A percentile compares a stretch with the other conserved stretches of the same genome.
Evolutionary conservation across 1,284 basidiomycete species (phyloP).

Genomic region (Trichosporon sp.): DNA sequence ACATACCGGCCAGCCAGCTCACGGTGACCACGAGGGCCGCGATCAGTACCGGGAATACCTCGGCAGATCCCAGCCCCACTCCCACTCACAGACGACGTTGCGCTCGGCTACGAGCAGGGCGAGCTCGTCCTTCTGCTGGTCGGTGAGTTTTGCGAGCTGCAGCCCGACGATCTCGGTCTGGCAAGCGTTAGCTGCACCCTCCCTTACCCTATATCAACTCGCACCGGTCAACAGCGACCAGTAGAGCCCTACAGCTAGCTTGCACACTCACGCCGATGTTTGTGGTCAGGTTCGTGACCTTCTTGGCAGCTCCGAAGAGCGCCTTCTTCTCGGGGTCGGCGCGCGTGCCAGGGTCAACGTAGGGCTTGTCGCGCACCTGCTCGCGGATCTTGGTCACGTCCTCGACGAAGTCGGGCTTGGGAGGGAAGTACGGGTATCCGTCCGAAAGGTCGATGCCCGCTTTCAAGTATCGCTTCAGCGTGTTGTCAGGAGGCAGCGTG

Average conservation of each 20-base stretch:
- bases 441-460: constrained; percentile 36
- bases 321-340: constrained; percentile 42
- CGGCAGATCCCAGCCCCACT: too few relatives aligned
- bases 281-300: constrained; percentile 28
- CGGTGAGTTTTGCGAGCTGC: constrained; percentile 31
- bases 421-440: constrained; percentile 38
- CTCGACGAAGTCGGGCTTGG: constrained; percentile 35
- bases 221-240: too few relatives aligned
- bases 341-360: constrained; percentile 33
- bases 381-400: constrained; percentile 32
- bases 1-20: too few relatives aligned
- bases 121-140: constrained; percentile 36
- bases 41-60: too few relatives aligned
- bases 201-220: too few relatives aligned
- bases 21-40: too few relatives aligned
- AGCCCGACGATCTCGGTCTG: constrained; percentile 40
- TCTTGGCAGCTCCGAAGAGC: constrained; percentile 35
- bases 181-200: too few relatives aligned
- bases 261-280: too few relatives aligned
- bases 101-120: constrained; percentile 36
- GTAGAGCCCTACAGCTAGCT: too few relatives aligned
- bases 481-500: constrained; percentile 35
- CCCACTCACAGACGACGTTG: constrained; percentile 29
- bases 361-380: constrained; percentile 23
- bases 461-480: constrained; percentile 31